Conservation (phyloP, 1,284 basidiomycete genomes). For the Bjerkandera adusta region DNA sequence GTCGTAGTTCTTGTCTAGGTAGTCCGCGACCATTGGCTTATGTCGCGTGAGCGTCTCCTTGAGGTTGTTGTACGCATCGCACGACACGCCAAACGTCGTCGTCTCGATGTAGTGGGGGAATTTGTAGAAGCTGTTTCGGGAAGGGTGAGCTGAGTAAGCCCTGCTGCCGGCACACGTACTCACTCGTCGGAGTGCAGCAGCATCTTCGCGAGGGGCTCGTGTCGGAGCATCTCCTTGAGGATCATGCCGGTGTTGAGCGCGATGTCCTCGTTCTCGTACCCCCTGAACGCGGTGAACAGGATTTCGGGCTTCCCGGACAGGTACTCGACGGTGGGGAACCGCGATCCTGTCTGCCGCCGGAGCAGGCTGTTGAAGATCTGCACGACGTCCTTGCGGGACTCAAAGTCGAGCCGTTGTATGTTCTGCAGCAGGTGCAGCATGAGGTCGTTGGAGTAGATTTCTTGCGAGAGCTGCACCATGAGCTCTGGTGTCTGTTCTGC, state of each 20-base stretch:
- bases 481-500: constrained; percentile 82
- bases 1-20: constrained; percentile 96
- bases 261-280: constrained; percentile 93
- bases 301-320: constrained; percentile 84
- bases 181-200: constrained; percentile 92
- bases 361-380: constrained; percentile 98
- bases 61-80: constrained; percentile 95
- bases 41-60: constrained; percentile 96
- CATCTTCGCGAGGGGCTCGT: constrained; percentile 90
- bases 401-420: constrained; percentile 91
- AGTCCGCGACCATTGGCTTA: constrained; percentile 96
- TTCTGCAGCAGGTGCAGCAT: constrained; percentile 80
- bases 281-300: constrained; percentile 84
- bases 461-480: constrained; percentile 91
- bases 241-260: constrained; percentile 99
- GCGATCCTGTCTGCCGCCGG: constrained; percentile 89
- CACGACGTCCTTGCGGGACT: constrained; percentile 94
- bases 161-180: constrained; percentile 28
- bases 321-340: constrained; percentile 95
- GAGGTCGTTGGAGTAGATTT: constrained; percentile 91
- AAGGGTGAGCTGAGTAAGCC: background rate
- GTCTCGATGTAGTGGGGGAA: constrained; percentile 98
- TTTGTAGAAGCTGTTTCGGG: constrained; percentile 79
- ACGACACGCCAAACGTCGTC: constrained; percentile 97
- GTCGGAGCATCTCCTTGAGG: constrained; percentile 93